These are phyloP conservation scores for Aspergillus homomorphus DNA, from an alignment of 495 filamentous ascomycete species.

Conservation along the genomic window DNA sequence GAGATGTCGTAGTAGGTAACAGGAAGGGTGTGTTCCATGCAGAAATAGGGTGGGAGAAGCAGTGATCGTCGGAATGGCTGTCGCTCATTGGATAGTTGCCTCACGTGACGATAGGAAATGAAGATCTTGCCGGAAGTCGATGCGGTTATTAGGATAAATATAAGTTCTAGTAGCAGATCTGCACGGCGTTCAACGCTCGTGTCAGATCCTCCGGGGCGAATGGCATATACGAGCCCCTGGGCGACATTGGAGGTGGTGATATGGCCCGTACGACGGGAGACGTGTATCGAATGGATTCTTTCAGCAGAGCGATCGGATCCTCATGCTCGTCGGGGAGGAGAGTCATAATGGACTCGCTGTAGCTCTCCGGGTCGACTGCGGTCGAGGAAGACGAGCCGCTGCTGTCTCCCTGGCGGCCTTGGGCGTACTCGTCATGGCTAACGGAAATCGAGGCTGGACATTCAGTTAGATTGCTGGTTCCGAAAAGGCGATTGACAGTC, in stretches of 20 bases:
- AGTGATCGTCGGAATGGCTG: slow-evolving; percentile 2
- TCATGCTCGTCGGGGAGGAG: slow-evolving; percentile 31
- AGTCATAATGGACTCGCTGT: slow-evolving; percentile 40
- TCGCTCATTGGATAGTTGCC: neutral
- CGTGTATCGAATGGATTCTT: slow-evolving; percentile 36
- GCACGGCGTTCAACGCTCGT: slow-evolving; percentile 42
- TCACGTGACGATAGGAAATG: slow-evolving; percentile 9
- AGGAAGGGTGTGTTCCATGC: neutral
- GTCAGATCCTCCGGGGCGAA: slow-evolving; percentile 43
- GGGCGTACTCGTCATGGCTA: slow-evolving; percentile 22
- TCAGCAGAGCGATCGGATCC: slow-evolving; percentile 33
- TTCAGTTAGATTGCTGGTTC: slow-evolving; percentile 15
- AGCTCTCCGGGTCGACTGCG: slow-evolving; percentile 38
- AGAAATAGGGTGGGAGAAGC: neutral
- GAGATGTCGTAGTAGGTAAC: neutral
- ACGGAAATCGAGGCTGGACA: slow-evolving; percentile 18
- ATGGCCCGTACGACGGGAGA: slow-evolving; percentile 35
- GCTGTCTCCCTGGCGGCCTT: slow-evolving; percentile 28
- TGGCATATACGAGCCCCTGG: slow-evolving; percentile 30
- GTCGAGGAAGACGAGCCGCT: slow-evolving; percentile 40
- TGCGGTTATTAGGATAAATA: slow-evolving; percentile 5
- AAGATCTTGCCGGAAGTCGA: slow-evolving; percentile 19
- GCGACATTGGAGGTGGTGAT: slow-evolving; percentile 28
- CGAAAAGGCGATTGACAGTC: neutral
- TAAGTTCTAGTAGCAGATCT: slow-evolving; percentile 32